Conservation (phyloP, 306 rosid species). For the Mimosa bimucronata region DNA sequence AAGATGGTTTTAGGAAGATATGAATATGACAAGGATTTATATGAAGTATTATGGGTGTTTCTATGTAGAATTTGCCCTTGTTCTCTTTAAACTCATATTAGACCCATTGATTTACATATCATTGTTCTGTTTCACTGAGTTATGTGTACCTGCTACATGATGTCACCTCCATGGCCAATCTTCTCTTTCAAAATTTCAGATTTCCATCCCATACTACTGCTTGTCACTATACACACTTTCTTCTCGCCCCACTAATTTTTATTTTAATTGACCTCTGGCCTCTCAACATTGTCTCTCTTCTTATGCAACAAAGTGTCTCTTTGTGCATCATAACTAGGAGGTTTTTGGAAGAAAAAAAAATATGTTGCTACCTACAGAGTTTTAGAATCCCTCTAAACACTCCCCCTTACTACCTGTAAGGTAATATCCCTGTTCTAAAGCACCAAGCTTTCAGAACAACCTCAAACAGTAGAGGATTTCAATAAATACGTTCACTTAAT, state of each 20-base stretch:
- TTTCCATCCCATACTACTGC: background rate
- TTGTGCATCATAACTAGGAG: background rate
- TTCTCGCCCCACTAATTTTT: background rate
- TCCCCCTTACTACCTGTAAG: no score
- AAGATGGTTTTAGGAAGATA: background rate
- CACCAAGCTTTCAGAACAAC: no score
- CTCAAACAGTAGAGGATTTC: no score
- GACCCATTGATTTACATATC: background rate
- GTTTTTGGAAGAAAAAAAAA: no score
- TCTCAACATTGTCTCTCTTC: background rate
- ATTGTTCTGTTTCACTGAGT: background rate
- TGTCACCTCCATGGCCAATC: background rate
- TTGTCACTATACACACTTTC: background rate
- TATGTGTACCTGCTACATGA: background rate
- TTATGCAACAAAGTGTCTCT: background rate
- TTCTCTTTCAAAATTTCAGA: background rate
- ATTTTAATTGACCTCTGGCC: background rate
- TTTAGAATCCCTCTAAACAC: no score
- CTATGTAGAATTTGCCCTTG: background rate
- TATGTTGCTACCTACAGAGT: no score
- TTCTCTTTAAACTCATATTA: background rate
- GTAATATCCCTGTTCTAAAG: no score
- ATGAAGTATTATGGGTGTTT: background rate
- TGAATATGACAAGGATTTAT: background rate
- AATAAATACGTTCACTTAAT: no score